Evolutionary conservation across 2,329 filamentous ascomycete genomes (phyloP).

Genomic region (Xylariomycetidae sp.): DNA sequence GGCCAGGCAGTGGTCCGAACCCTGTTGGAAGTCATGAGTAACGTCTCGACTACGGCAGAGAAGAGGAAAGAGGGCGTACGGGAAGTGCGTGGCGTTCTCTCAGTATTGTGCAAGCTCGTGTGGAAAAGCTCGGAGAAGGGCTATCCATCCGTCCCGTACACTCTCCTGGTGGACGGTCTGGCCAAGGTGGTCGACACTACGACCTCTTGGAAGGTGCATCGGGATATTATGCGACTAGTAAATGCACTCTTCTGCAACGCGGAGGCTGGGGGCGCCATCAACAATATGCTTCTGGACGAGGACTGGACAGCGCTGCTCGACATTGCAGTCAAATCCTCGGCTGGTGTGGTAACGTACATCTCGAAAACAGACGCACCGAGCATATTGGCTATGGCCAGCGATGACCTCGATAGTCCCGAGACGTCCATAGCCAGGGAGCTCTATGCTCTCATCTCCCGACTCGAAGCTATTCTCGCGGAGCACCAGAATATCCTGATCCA

Average conservation of each 20-base stretch:
- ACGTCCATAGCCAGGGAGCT: slow-evolving; percentile 38
- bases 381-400: slow-evolving; percentile 16
- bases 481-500: slow-evolving; percentile 49
- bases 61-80: slow-evolving; percentile 46
- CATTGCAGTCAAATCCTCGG: slow-evolving; percentile 51
- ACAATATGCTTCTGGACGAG: slow-evolving; percentile 54
- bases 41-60: slow-evolving; percentile 37
- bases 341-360: slow-evolving; percentile 21
- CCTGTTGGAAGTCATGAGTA: slow-evolving; percentile 55
- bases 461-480: slow-evolving; percentile 43
- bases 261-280: slow-evolving; percentile 45
- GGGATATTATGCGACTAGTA: slow-evolving; percentile 44
- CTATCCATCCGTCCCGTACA: slow-evolving; percentile 54
- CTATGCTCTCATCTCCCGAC: slow-evolving; percentile 36
- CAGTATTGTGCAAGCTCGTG: slow-evolving; percentile 57
- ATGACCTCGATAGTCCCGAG: slow-evolving; percentile 30
- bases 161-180: slow-evolving; percentile 52
- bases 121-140: slow-evolving; percentile 53
- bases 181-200: slow-evolving; percentile 42
- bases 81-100: slow-evolving; percentile 56
- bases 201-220: slow-evolving; percentile 38
- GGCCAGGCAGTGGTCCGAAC: slow-evolving; percentile 63
- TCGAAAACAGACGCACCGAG: slow-evolving; percentile 16
- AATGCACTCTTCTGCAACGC: slow-evolving; percentile 52
- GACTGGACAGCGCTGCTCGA: slow-evolving; percentile 59